phyloP scores from a whole-genome alignment of 371 early-diverging fungal species.

The Rhizopus microsporus region DNA sequence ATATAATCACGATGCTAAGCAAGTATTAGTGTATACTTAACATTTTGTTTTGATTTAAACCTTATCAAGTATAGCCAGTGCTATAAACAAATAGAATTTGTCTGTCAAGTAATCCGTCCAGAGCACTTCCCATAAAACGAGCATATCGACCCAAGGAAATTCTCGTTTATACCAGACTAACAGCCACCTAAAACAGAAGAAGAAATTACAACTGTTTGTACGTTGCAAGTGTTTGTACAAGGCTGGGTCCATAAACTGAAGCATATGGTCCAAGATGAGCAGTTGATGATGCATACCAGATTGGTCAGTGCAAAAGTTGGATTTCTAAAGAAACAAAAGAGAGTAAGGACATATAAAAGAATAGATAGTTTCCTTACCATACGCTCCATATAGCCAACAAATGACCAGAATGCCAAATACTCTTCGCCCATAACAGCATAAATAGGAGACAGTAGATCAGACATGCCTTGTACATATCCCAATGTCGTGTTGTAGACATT shows the following conservation, averaged over 20 bases:
- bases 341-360: background rate
- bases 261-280: conserved; percentile 67
- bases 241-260: conserved; percentile 82
- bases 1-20: conserved; percentile 71
- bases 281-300: conserved; percentile 89
- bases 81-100: conserved; percentile 86
- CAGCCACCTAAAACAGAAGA: conserved; percentile 95
- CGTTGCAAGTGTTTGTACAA: conserved; percentile 76
- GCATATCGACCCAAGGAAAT: conserved; percentile 80
- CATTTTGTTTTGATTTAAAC: conserved; percentile 10
- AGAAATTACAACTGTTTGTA: conserved; percentile 84
- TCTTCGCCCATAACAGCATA: conserved; percentile 85
- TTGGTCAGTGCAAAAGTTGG: conserved; percentile 83
- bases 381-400: conserved; percentile 84
- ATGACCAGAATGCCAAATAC: conserved; percentile 86
- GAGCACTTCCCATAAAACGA: conserved; percentile 84
- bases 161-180: conserved; percentile 95
- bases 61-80: conserved; percentile 83
- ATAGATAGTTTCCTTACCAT: conserved; percentile 53
- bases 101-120: conserved; percentile 85
- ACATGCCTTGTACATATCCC: conserved; percentile 98
- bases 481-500: conserved; percentile 59
- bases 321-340: conserved; percentile 41
- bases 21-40: background rate
- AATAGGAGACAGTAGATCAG: conserved; percentile 88